Base-by-base conservation (phyloP, 129 eudicot genomes). In the Cynara cardunculus region DNA sequence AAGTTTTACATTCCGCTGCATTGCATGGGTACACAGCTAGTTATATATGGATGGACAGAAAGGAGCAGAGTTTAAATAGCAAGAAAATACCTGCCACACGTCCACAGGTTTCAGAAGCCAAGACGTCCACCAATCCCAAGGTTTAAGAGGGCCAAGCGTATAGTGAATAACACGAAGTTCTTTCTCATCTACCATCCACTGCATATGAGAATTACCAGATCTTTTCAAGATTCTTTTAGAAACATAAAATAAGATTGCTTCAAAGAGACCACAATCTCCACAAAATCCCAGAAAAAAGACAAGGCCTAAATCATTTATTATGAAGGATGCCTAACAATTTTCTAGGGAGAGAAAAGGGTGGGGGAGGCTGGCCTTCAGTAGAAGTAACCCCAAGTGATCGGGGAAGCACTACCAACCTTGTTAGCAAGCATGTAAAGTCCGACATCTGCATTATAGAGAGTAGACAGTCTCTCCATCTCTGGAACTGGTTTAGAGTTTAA, bases 371-470 rank as follows among this genome's bases (percentile, higher is more conserved):
- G 56, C 46, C 46, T 10, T 8, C 2, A 39, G 46, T 39, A 39
- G 46, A 41, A 41, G 12, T 41, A 12, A 8, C 49, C 49, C 49
- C 14, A 11, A 41, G 18, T 41, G 18, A 12, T 41, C 53, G 53
- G 18, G 53, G 18, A 13, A 41, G 18, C 53, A 71, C 69, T 39
- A 72, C 66, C 75, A 74, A 95, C 99, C 99, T 95, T 95, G 89
- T 95, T 95, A 74, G 99, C 99, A 82, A 95, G 99, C 99, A 95
- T 95, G 92, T 95, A 95, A 81, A 95, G 97, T 35, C 99, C 99
- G 80, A 95, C 99, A 92, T 95, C 99, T 72, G 99, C 99, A 90
- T 95, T 95, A 80, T 92, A 95, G 18, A 95, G 85, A 65, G 99
- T 95, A 69, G 99, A 92, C 80, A 95, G 97, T 73, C 99, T 93